Percentiles rank a stretch among this genome's conserved stretches.
phyloP scores from a whole-genome alignment of 176 grass and related monocot species.

The Musa beccarii region DNA sequence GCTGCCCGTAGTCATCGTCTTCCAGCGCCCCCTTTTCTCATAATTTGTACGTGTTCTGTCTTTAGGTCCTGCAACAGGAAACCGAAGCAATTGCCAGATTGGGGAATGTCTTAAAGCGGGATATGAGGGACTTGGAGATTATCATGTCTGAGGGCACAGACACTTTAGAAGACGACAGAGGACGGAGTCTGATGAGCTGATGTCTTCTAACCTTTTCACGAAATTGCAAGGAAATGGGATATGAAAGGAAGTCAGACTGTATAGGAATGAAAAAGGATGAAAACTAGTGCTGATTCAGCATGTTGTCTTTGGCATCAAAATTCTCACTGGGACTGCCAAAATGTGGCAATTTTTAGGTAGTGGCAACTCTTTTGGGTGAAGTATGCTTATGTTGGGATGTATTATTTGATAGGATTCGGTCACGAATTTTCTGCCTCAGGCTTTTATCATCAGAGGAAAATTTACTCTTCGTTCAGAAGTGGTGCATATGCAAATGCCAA shows the following conservation, averaged over 20 bases:
- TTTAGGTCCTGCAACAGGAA: constrained; percentile 70
- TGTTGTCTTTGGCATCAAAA: neutral
- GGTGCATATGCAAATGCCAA: too few relatives aligned
- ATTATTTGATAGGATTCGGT: too few relatives aligned
- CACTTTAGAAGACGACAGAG: constrained; percentile 30
- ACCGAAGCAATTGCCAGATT: constrained; percentile 83
- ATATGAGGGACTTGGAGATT: constrained; percentile 77
- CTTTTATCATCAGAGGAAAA: too few relatives aligned
- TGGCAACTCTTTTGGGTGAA: too few relatives aligned
- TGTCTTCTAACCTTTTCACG: neutral
- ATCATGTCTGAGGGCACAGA: constrained; percentile 53
- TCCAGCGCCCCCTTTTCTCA: neutral
- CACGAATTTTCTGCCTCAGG: too few relatives aligned
- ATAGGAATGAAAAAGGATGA: neutral
- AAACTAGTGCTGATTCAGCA: neutral
- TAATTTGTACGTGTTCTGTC: neutral
- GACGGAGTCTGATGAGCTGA: constrained; percentile 11
- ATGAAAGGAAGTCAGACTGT: neutral
- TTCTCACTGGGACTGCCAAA: neutral
- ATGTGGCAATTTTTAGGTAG: neutral
- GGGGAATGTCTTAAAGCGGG: constrained; percentile 85
- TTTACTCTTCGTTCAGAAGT: too few relatives aligned
- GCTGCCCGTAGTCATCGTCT: too few relatives aligned
- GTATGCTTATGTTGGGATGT: too few relatives aligned
- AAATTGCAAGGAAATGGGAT: neutral